These are phyloP conservation scores for Leishmania tarentolae DNA, from an alignment of 208 protist genomes.

Conservation along the genomic window DNA sequence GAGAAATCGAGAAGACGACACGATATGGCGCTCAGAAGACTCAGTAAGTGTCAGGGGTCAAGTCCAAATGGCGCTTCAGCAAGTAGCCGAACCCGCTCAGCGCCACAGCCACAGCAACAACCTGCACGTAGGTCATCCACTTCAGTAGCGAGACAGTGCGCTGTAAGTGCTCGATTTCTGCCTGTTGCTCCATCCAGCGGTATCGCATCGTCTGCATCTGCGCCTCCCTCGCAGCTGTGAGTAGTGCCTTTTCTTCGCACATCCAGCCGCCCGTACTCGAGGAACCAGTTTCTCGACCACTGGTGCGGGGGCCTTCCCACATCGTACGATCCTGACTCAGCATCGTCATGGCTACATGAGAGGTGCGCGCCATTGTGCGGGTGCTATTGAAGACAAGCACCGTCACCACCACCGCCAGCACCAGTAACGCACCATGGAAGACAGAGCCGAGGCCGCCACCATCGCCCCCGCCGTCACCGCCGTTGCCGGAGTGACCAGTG, in stretches of 20 bases:
- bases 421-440: conserved; percentile 68
- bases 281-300: neutral
- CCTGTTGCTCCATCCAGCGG: conserved; percentile 78
- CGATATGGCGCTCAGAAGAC: neutral
- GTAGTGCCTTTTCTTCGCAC: conserved; percentile 65
- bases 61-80: conserved; percentile 8
- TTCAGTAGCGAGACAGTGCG: conserved; percentile 48
- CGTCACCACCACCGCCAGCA: conserved; percentile 63
- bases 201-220: conserved; percentile 80
- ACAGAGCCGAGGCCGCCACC: conserved; percentile 34
- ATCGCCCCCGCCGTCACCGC: conserved; percentile 18
- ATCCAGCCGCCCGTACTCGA: conserved; percentile 15
- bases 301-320: conserved; percentile 4
- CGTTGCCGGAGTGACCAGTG: conserved; percentile 5
- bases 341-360: conserved; percentile 35
- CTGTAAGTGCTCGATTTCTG: conserved; percentile 52
- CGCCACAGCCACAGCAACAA: conserved; percentile 34
- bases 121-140: conserved; percentile 49
- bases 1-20: neutral
- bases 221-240: conserved; percentile 63
- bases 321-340: conserved; percentile 20
- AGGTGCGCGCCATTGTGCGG: conserved; percentile 36
- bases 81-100: conserved; percentile 28
- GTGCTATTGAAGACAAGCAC: conserved; percentile 58
- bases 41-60: neutral